A percentile compares a stretch with the other conserved stretches of the same genome.
Conservation (phyloP, 2,329 filamentous ascomycete species). For the Golovinomyces cichoracearum region DNA sequence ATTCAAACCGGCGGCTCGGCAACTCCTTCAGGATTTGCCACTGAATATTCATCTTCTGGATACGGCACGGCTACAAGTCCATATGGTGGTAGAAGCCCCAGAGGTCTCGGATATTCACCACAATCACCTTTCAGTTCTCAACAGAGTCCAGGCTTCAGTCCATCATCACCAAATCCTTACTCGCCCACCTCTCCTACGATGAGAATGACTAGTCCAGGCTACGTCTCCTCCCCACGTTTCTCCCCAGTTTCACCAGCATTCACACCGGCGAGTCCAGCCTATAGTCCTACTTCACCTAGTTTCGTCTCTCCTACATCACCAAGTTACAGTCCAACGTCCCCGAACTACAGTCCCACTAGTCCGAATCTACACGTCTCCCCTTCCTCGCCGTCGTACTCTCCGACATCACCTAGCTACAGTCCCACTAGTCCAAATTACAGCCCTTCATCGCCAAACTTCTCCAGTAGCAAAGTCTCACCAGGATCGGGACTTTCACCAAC, state of each 20-base stretch:
- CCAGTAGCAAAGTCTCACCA: slow-evolving; percentile 1
- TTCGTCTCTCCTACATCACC: slow-evolving; percentile 23
- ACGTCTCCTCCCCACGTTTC: slow-evolving; percentile 21
- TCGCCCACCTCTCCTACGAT: slow-evolving; percentile 29
- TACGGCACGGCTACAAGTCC: slow-evolving; percentile 36
- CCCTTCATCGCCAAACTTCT: slow-evolving; percentile 2
- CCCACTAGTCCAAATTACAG: slow-evolving; percentile 3
- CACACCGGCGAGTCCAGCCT: slow-evolving; percentile 15
- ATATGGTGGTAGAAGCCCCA: slow-evolving; percentile 28
- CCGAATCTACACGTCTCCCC: slow-evolving; percentile 3
- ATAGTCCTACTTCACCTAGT: slow-evolving; percentile 15
- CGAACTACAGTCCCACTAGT: slow-evolving; percentile 1
- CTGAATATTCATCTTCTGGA: slow-evolving; percentile 25
- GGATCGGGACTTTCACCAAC: slow-evolving; percentile 2
- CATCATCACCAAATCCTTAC: slow-evolving; percentile 9
- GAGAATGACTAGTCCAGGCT: slow-evolving; percentile 26
- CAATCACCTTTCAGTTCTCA: slow-evolving; percentile 29
- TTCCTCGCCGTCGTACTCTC: slow-evolving; percentile 1
- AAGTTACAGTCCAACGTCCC: slow-evolving; percentile 2
- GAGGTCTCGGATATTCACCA: slow-evolving; percentile 45
- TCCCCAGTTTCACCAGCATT: slow-evolving; percentile 32
- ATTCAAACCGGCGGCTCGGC: slow-evolving; percentile 54
- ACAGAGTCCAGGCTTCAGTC: slow-evolving; percentile 8
- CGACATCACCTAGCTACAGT: slow-evolving; percentile 2
- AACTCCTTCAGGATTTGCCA: slow-evolving; percentile 35